Evolutionary conservation across 257 asterid genomes (phyloP).

Genomic region (Marsdenia floribunda): DNA sequence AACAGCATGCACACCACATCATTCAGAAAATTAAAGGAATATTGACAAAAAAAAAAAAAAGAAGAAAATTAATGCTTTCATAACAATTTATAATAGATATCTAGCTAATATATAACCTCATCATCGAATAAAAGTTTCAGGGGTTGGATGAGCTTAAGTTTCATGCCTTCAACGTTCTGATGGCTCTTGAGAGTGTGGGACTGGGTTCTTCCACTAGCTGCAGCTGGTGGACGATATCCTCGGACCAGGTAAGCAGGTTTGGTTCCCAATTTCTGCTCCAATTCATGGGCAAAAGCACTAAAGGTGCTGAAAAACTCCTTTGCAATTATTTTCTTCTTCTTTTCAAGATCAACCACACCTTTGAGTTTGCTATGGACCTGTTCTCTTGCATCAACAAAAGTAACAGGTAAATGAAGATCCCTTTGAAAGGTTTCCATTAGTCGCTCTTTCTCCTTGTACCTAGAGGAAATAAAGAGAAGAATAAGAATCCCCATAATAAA

Average conservation of each 20-base stretch:
- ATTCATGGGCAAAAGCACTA: constrained; percentile 66
- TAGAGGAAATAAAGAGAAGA: constrained; percentile 12
- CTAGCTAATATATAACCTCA: constrained; percentile 41
- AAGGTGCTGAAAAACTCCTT: constrained; percentile 71
- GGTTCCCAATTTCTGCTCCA: constrained; percentile 61
- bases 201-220: too few species aligned
- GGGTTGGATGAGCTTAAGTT: constrained; percentile 88
- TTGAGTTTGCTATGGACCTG: constrained; percentile 78
- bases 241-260: constrained; percentile 75
- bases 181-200: too few species aligned
- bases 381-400: constrained; percentile 75
- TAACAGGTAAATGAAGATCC: constrained; percentile 87
- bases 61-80: too few species aligned
- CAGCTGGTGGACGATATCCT: too few species aligned
- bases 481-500: constrained; percentile 2
- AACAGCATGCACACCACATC: not conserved
- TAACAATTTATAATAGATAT: not conserved
- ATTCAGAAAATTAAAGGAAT: not conserved
- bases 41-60: not conserved
- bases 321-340: constrained; percentile 86
- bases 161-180: too few species aligned
- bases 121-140: constrained; percentile 92
- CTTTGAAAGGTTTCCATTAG: constrained; percentile 82
- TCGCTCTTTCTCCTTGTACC: constrained; percentile 80
- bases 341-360: constrained; percentile 94